Base-by-base conservation (phyloP, 768 basidiomycete genomes). In the Suillus bovinus region DNA sequence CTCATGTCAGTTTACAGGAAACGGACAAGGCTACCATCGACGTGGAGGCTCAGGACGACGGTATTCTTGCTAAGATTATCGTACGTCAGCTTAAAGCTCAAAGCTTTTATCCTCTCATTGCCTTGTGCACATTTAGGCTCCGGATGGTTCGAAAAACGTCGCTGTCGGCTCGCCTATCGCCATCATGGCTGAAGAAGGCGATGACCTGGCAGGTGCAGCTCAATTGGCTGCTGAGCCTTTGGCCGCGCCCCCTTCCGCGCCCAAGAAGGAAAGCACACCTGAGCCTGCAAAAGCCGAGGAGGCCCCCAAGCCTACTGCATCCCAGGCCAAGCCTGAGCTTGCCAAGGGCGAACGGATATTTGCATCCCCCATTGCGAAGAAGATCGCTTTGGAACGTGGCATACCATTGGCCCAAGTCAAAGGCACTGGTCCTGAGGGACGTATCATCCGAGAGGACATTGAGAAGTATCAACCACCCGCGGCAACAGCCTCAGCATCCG, bases 11-110 rank as follows among this genome's bases (percentile, higher is more conserved):
- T 63, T 53, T 16, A 65, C 62, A 96, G 94, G 97, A 99, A 89
- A 99, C 97, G 59, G 97, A 99, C 89, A 99, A 99, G 84, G 96
- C 97, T 24, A 96, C 95, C 54, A 99, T 99, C 77, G 97, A 99
- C 79, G 96, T 99, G 39, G 97, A 99, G 79, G 94, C 97, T 10
- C 96, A 96, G 80, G 97, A 99, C 47, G 97, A 99, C 68, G 97
- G 97, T 68, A 79, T 99, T 66, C 80, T 99, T 63, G 96, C 92
- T 58, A 99, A 99, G 85, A 97, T 99, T 68, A 88, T 99, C 60
- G 96, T 95, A 78, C 62, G 93, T 79, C 6, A 20, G 38, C 17
- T 46, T 50, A 31, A 33, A 20, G 34, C 4, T 9, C 22, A 11
- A 22, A 33, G 13, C 11, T 50, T 17, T 24, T 0, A 38, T 38